Base-by-base conservation (phyloP, 129 eudicot species). In the Scalesia atractyloides region DNA sequence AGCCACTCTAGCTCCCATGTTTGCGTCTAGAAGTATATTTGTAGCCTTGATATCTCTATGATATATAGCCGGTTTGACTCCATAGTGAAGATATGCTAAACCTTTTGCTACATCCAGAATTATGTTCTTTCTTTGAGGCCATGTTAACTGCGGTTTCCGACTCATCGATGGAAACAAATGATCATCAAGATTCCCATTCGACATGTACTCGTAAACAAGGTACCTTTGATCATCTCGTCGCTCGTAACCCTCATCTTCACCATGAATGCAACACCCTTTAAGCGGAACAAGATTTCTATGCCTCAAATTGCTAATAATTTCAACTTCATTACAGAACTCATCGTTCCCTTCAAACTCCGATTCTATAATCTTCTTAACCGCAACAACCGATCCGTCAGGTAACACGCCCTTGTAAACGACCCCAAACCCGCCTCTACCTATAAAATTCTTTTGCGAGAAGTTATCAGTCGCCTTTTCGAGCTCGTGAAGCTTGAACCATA, bases 341-440 rank as follows among this genome's bases (percentile, higher is more conserved):
- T 72, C 87, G 4, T 81, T 84, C 56, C 86, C 88, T 70, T 91
- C 81, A 65, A 85, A 83, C 57, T 85, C 95, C 0, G 91, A 85
- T 5, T 85, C 89, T 10, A 85, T 65, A 13, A 91, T 68, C 81
- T 73, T 85, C 62, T 91, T 90, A 14, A 90, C 95, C 0, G 97
- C 97, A 66, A 90, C 89, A 15, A 87, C 79, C 34, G 89, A 80
- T 13, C 91, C 91, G 77, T 91, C 95, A 0, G 68, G 49, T 41
- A 91, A 60, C 53, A 67, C 73, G 2, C 97, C 95, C 44, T 83
- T 87, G 34, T 85, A 91, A 36, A 91, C 97, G n/a, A 87, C 73
- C 79, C 97, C 97, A 54, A 83, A 91, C 15, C 97, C 97, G 14
- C 97, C 97, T 80, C 91, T 74, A 6, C 95, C 95, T 22, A 91